These are phyloP conservation scores for Psilocybe cubensis DNA, from an alignment of 768 basidiomycete genomes.

Conservation along the genomic window DNA sequence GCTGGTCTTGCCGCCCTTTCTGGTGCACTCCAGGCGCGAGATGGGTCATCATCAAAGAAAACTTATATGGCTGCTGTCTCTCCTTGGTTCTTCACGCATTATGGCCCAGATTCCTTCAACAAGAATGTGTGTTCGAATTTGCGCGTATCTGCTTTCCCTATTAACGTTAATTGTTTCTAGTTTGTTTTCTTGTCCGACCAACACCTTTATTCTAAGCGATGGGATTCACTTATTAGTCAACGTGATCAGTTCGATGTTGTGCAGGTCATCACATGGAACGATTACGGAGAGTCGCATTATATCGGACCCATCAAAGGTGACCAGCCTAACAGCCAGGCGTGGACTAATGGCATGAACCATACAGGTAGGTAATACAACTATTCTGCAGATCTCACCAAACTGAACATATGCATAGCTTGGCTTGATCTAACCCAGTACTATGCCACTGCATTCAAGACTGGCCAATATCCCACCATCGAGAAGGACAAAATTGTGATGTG, in stretches of 20 bases:
- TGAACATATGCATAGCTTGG: slow-evolving; percentile 48
- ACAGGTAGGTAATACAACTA: slow-evolving; percentile 34
- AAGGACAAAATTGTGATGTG: slow-evolving; percentile 71
- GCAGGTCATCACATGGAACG: slow-evolving; percentile 72
- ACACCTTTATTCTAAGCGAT: slow-evolving; percentile 66
- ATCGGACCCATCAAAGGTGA: slow-evolving; percentile 76
- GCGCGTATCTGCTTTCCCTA: neutral
- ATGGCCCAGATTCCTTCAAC: slow-evolving; percentile 64
- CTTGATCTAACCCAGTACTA: slow-evolving; percentile 70
- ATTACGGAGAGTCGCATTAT: slow-evolving; percentile 81
- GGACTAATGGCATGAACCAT: slow-evolving; percentile 72
- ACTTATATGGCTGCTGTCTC: slow-evolving; percentile 60
- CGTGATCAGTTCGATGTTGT: slow-evolving; percentile 63
- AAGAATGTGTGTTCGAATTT: slow-evolving; percentile 56
- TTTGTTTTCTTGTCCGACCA: slow-evolving; percentile 71
- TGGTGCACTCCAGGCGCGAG: slow-evolving; percentile 24
- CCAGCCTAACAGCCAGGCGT: slow-evolving; percentile 72
- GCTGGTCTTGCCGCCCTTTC: slow-evolving; percentile 38
- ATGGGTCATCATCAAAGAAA: slow-evolving; percentile 28
- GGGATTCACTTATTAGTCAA: slow-evolving; percentile 65
- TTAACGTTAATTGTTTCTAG: slow-evolving; percentile 31
- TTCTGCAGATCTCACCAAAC: slow-evolving; percentile 3
- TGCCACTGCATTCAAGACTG: slow-evolving; percentile 72
- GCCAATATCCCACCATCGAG: slow-evolving; percentile 56
- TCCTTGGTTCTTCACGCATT: slow-evolving; percentile 85